Evolutionary conservation across 2,329 filamentous ascomycete species (phyloP), one percentile per base, ranked within the genome.

Genomic region (Didymella pomorum): DNA sequence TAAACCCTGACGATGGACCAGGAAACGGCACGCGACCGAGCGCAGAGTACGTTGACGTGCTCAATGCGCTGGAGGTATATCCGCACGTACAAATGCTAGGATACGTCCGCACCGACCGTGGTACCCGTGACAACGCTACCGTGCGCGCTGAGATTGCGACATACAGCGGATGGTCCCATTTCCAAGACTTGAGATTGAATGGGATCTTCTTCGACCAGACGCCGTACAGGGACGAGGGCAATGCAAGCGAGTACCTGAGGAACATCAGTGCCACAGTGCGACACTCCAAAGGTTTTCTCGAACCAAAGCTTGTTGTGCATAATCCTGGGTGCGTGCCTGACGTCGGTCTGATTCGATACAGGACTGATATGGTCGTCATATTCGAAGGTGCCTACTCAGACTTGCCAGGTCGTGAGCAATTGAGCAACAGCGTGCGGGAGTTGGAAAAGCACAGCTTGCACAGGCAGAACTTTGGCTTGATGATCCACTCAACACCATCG

Each of bases 141-240:
- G 58, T 73, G 2, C 62, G 62, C 16, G 46, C 66, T 33, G 82
- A 85, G 51, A 79, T 85, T 41, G 74, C 74, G 33, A 76, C 69
- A 2, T 85, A 84, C 56, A 78, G 78, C 5, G 76, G 72, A 5
- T 85, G 82, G 82, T 67, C 70, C 4, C 72, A 74, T 14, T 70
- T 82, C 28, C 51, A 53, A 8, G 48, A 58, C 18, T 46, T 72
- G 7, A 56, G 47, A 0, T 69, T 84, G 54, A 72, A 77, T 39
- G 82, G 82, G 52, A 81, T 84, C 56, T 84, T 82, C 68, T 81
- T 84, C 55, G 81, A 84, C 61, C 80, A 82, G 63, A 79, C 80
- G 29, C 82, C 82, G 0, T 56, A 51, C 23, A 46, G 58, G 12
- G 58, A 66, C 20, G 47, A 61, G 8, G 50, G 54, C 10, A 28